Percentiles rank a stretch among this genome's conserved stretches.
Conservation (phyloP, 2,329 filamentous ascomycete species). For the Neonectria faginata region DNA sequence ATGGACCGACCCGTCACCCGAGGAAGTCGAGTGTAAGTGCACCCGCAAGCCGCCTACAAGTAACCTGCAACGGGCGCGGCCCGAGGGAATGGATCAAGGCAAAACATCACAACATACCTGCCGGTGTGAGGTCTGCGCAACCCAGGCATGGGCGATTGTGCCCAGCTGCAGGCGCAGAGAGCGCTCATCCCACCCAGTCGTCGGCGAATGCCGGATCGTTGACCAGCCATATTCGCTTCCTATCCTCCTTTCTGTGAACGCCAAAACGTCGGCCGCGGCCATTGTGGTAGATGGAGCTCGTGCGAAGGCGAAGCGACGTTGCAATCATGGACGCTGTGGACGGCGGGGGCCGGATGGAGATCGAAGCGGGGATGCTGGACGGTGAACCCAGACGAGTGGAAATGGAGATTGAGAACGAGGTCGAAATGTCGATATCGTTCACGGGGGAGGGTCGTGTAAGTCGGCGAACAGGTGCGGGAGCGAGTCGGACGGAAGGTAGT, state of each 20-base stretch:
- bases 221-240: conserved; percentile 55
- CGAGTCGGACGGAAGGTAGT: conserved; percentile 16
- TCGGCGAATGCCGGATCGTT: conserved; percentile 49
- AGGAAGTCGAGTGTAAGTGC: conserved; percentile 4
- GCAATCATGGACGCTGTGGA: conserved; percentile 65
- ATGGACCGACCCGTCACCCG: background rate
- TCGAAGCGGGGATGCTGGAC: conserved; percentile 27
- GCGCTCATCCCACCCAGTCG: conserved; percentile 44
- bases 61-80: conserved; percentile 13
- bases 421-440: conserved; percentile 24
- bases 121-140: conserved; percentile 39
- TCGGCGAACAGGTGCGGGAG: conserved; percentile 19
- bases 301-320: conserved; percentile 55
- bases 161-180: conserved; percentile 44
- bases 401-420: conserved; percentile 24
- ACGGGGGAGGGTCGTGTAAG: conserved; percentile 34
- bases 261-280: conserved; percentile 64
- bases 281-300: conserved; percentile 63
- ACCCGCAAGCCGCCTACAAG: background rate
- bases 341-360: conserved; percentile 28
- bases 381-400: conserved; percentile 28
- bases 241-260: conserved; percentile 57
- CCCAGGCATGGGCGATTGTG: conserved; percentile 52
- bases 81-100: conserved; percentile 18
- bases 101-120: conserved; percentile 34